These are phyloP conservation scores for Amanita exitialis DNA, from an alignment of 768 basidiomycete genomes.

Conservation along the genomic window DNA sequence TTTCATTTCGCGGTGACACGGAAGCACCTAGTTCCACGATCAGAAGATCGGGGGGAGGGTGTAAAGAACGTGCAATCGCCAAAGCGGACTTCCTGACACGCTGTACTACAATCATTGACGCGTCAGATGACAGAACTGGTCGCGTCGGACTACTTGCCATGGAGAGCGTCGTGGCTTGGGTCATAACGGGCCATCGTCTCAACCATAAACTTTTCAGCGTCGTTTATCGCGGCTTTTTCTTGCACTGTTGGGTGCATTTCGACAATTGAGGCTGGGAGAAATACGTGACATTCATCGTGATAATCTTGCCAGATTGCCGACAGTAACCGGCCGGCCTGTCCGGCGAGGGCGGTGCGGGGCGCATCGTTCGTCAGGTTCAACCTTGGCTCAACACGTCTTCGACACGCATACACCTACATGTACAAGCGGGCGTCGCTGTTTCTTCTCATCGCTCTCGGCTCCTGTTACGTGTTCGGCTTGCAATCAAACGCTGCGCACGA, in stretches of 20 bases:
- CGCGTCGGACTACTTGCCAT: constrained; percentile 39
- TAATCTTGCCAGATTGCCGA: not conserved
- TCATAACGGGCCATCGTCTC: constrained; percentile 71
- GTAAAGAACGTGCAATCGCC: constrained; percentile 43
- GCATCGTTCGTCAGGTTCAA: not conserved
- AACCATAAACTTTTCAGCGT: constrained; percentile 61
- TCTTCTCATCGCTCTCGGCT: constrained; percentile 35
- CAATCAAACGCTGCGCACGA: not conserved
- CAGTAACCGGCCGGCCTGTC: not conserved
- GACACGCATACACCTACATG: constrained; percentile 14
- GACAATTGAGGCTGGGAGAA: constrained; percentile 1
- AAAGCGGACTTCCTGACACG: constrained; percentile 77
- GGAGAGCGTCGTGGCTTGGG: constrained; percentile 71
- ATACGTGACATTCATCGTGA: too few species aligned
- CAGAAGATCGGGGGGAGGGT: constrained; percentile 52
- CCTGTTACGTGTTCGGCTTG: constrained; percentile 7
- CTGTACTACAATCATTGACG: constrained; percentile 40
- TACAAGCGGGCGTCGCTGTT: constrained; percentile 16
- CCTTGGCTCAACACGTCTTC: not conserved
- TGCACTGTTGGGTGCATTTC: constrained; percentile 41
- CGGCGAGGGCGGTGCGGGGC: not conserved
- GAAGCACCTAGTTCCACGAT: constrained; percentile 56
- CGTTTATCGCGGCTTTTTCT: constrained; percentile 42
- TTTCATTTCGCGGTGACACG: not conserved
- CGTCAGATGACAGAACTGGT: constrained; percentile 3